Evolutionary conservation across 2,329 filamentous ascomycete genomes (phyloP).

Genomic region (Stachybotrys elegans): DNA sequence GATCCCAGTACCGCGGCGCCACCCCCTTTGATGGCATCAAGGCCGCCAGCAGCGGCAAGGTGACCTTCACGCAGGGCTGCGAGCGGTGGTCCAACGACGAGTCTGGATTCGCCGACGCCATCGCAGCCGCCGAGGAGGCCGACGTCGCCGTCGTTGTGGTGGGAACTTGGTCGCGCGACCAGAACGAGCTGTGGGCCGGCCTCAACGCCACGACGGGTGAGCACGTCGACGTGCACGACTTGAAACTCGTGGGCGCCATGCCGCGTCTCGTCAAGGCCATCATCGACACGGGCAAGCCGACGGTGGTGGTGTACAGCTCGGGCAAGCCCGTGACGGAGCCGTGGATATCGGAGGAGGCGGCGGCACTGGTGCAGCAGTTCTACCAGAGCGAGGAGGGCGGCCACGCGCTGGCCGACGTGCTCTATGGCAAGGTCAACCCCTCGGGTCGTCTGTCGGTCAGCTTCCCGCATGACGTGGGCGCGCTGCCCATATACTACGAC

Average conservation of each 20-base stretch:
- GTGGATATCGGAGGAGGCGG: conserved; percentile 62
- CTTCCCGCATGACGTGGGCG: conserved; percentile 63
- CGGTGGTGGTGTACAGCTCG: conserved; percentile 61
- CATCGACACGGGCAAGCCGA: conserved; percentile 61
- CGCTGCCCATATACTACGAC: conserved; percentile 66
- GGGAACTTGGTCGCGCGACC: conserved; percentile 71
- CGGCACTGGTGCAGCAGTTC: conserved; percentile 68
- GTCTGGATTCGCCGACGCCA: conserved; percentile 60
- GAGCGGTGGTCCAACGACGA: conserved; percentile 69
- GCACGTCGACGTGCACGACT: conserved; percentile 60
- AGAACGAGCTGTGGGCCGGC: conserved; percentile 64
- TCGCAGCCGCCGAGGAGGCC: conserved; percentile 59
- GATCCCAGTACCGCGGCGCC: conserved; percentile 58
- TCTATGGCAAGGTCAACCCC: conserved; percentile 61
- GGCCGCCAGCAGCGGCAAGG: conserved; percentile 50
- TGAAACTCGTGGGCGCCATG: conserved; percentile 68
- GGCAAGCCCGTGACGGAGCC: conserved; percentile 70
- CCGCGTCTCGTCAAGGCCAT: conserved; percentile 61
- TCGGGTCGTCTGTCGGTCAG: conserved; percentile 62
- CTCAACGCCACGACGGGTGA: conserved; percentile 72
- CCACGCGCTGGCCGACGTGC: conserved; percentile 59
- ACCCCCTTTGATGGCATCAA: conserved; percentile 67
- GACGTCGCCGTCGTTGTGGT: conserved; percentile 71
- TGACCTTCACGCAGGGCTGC: conserved; percentile 65
- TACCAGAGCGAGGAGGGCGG: conserved; percentile 68